These are phyloP conservation scores for Eleusine coracana DNA, from an alignment of 176 grass and related monocot genomes.

Conservation along the genomic window DNA sequence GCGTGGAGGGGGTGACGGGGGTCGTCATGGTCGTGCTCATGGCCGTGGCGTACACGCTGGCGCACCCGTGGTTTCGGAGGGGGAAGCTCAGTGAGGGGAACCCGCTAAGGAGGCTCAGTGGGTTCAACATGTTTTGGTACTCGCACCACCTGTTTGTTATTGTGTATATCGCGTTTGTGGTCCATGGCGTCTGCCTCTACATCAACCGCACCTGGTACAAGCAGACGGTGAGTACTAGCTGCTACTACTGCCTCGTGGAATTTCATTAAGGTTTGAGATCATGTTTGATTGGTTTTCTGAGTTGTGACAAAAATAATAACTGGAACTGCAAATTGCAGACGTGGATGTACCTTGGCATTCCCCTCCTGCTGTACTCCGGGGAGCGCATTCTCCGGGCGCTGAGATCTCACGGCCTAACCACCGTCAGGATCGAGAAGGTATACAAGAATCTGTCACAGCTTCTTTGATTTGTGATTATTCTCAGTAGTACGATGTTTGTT, in stretches of 20 bases:
- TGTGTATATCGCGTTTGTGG: conserved; percentile 67
- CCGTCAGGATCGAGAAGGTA: conserved; percentile 85
- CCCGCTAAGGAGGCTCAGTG: conserved; percentile 56
- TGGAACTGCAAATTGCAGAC: conserved; percentile 52
- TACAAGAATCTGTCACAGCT: neutral
- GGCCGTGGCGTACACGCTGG: conserved; percentile 72
- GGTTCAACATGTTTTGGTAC: conserved; percentile 99
- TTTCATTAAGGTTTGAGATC: no score
- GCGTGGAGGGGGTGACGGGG: conserved; percentile 79
- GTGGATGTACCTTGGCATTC: conserved; percentile 94
- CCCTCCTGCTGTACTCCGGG: conserved; percentile 63
- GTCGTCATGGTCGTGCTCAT: conserved; percentile 81
- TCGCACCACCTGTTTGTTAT: conserved; percentile 93
- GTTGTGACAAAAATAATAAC: neutral
- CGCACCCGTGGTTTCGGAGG: conserved; percentile 78
- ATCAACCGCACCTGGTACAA: conserved; percentile 81
- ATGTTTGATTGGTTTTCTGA: no score
- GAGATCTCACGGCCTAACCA: conserved; percentile 69
- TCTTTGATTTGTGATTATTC: neutral
- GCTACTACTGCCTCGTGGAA: no score
- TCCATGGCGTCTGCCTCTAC: conserved; percentile 84
- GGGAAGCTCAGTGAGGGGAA: conserved; percentile 62
- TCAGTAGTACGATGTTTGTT: no score
- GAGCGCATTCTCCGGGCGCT: conserved; percentile 76
- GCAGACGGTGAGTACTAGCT: conserved; percentile 59